These are phyloP conservation scores for Auricularia heimuer DNA, from an alignment of 768 basidiomycete species.

Conservation along the genomic window DNA sequence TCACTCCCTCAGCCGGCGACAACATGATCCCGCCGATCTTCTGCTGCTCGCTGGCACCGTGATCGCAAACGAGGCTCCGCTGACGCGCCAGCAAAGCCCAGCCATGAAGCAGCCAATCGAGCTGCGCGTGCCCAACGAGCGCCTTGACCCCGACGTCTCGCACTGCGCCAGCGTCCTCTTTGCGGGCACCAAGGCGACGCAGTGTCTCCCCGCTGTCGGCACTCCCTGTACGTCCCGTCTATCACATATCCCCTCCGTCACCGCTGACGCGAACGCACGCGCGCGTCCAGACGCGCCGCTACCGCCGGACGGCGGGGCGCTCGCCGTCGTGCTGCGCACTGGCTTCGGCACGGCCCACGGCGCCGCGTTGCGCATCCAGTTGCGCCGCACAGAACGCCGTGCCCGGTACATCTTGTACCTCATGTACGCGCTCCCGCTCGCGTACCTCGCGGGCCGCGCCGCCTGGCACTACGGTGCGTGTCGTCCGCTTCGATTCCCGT, in stretches of 20 bases:
- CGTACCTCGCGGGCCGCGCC: too few species aligned
- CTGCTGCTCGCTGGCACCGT: slow-evolving; percentile 85
- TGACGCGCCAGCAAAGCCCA: slow-evolving; percentile 74
- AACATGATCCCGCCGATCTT: slow-evolving; percentile 90
- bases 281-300: slow-evolving; percentile 26
- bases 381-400: too few species aligned
- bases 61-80: slow-evolving; percentile 98
- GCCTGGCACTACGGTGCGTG: too few species aligned
- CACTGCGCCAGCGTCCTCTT: slow-evolving; percentile 88
- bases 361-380: too few species aligned
- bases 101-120: slow-evolving; percentile 38
- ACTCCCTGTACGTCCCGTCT: too few species aligned
- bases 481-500: too few species aligned
- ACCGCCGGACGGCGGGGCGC: slow-evolving; percentile 86
- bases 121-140: slow-evolving; percentile 62
- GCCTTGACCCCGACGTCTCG: slow-evolving; percentile 71
- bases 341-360: slow-evolving; percentile 98
- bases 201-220: slow-evolving; percentile 35
- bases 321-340: slow-evolving; percentile 86
- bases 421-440: too few species aligned
- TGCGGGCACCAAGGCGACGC: slow-evolving; percentile 94
- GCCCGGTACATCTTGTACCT: too few species aligned
- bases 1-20: slow-evolving; percentile 41
- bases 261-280: too few species aligned
- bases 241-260: too few species aligned